Base-by-base conservation (phyloP, 176 grass and related monocot species). In the Paspalum vaginatum region DNA sequence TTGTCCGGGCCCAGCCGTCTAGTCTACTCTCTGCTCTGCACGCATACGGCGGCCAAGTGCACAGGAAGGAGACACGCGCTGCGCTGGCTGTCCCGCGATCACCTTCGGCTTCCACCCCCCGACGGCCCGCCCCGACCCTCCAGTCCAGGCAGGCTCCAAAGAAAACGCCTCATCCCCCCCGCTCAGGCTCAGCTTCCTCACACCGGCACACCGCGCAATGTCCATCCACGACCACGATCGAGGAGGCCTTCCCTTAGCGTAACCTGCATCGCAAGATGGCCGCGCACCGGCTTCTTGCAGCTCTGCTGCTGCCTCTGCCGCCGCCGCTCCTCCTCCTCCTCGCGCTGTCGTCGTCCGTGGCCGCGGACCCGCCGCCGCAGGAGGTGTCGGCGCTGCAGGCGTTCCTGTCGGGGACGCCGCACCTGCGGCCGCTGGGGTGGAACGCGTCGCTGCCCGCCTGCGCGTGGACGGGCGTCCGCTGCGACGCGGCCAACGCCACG, bases 381-480 rank as follows among this genome's bases (percentile, higher is more conserved):
- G 94, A 97, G 74, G 67, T 65, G 13, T 8, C 46, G 5, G 84
- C 91, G 25, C 87, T 97, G 6, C 91, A 62, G 15, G 54, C 56
- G 42, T 97, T 97, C 94, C 80, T 91, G 32, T 47, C 55, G 42
- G 65, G 59, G 15, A 73, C 76, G 8, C 91, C 87, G 5, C 91
- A 91, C 89, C 84, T 93, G 89, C 81, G 79, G 11, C 47, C 53
- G 27, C 32, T 94, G 42, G 75, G 72, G 8, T 97, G 91, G 94
- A 61, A 57, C 84, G 14, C 79, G 27, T 71, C 86, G 38, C 37
- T 72, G 7, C 83, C 92, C 3, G 75, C 88, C 6, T 98, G 92
- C 78, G 17, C 46, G 47, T 98, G 95, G 95, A 72, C 76, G 1
- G 92, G 95, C 12, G 81, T 98, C 69, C 64, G 65, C 4, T 98